phyloP scores from a whole-genome alignment of 805 yeast genomes.

The Barnettozyma populi region DNA sequence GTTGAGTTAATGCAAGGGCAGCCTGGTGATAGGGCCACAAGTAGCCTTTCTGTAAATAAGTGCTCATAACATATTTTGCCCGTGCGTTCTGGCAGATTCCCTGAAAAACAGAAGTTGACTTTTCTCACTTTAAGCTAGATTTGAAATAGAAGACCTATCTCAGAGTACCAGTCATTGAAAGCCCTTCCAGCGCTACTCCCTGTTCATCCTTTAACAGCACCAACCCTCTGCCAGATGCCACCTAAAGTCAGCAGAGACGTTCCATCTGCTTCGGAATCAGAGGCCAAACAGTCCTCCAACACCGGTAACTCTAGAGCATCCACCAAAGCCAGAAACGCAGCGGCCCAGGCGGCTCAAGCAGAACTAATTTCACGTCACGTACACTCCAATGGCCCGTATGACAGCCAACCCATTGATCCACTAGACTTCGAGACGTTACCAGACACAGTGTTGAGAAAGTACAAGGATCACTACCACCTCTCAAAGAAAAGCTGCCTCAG shows the following conservation, averaged over 20 bases:
- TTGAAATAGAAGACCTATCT: background rate
- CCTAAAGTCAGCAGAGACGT: constrained; percentile 24
- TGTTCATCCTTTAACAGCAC: no score
- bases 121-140: background rate
- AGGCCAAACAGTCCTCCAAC: constrained; percentile 5
- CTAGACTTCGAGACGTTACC: constrained; percentile 66
- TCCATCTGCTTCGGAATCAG: constrained; percentile 23
- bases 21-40: no score
- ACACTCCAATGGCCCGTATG: constrained; percentile 68
- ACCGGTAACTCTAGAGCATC: constrained; percentile 34
- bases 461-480: constrained; percentile 55
- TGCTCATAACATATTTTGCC: background rate
- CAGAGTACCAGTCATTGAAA: background rate
- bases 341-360: constrained; percentile 64
- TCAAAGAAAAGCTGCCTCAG: constrained; percentile 57
- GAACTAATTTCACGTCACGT: constrained; percentile 63
- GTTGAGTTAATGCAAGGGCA: background rate
- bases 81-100: background rate
- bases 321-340: constrained; percentile 55
- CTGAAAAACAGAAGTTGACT: background rate
- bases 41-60: no score
- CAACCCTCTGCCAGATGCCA: constrained; percentile 15
- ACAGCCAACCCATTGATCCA: constrained; percentile 46
- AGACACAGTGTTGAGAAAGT: constrained; percentile 59
- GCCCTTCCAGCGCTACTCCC: no score